These are phyloP conservation scores for Alternaria atra DNA, from an alignment of 2,329 filamentous ascomycete genomes.

Conservation along the genomic window DNA sequence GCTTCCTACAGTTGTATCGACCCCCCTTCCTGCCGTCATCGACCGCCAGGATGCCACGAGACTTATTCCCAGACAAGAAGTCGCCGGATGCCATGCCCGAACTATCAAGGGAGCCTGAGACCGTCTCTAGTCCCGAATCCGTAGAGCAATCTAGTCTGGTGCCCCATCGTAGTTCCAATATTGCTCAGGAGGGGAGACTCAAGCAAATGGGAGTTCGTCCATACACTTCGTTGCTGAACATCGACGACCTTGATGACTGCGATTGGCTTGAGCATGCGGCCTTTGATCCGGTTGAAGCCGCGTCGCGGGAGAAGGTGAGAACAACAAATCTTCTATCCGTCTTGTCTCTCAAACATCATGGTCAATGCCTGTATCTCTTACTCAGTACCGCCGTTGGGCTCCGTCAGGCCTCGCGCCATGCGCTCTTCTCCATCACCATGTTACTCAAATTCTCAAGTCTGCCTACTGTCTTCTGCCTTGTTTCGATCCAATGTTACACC, in stretches of 20 bases:
- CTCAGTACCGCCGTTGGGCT: conserved; percentile 25
- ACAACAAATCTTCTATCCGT: conserved; percentile 6
- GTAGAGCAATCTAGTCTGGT: conserved; percentile 25
- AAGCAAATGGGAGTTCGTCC: conserved; percentile 69
- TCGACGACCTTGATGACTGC: conserved; percentile 71
- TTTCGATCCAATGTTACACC: background rate
- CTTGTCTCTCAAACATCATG: background rate
- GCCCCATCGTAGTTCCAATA: conserved; percentile 34
- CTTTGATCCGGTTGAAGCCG: conserved; percentile 67
- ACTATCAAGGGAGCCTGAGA: conserved; percentile 47
- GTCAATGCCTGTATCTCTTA: conserved; percentile 1
- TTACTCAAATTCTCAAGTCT: conserved; percentile 10
- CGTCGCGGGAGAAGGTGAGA: conserved; percentile 68
- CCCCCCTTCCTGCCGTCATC: conserved; percentile 8
- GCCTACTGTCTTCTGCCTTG: conserved; percentile 1
- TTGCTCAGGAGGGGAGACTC: conserved; percentile 38
- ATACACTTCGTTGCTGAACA: conserved; percentile 76
- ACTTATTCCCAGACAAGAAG: conserved; percentile 51
- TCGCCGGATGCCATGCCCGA: conserved; percentile 49
- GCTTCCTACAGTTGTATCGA: conserved; percentile 13
- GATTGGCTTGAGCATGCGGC: conserved; percentile 65
- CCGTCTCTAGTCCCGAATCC: conserved; percentile 26
- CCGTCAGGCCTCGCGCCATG: conserved; percentile 20
- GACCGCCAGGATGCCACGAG: conserved; percentile 53
- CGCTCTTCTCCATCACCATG: conserved; percentile 24